phyloP scores from a whole-genome alignment of 352 stramenopile genomes.

The Globisporangium takayamanum region DNA sequence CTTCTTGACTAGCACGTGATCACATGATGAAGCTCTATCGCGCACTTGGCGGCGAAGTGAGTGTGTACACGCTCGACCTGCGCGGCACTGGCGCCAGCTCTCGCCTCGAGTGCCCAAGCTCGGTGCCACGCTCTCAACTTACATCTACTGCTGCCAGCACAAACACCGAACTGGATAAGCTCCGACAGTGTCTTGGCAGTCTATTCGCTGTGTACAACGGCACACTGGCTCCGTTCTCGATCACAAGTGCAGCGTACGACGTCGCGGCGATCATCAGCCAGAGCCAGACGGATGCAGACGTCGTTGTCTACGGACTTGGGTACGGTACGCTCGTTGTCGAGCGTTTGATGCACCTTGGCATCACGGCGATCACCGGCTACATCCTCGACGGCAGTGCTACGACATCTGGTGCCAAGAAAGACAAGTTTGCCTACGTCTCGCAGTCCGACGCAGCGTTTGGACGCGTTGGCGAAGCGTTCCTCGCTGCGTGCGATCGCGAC shows the following conservation, averaged over 20 bases:
- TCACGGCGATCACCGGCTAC: conserved; percentile 46
- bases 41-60: conserved; percentile 25
- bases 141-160: neutral
- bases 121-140: too few species aligned
- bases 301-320: conserved; percentile 62
- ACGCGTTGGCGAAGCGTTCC: conserved; percentile 28
- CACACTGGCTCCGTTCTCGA: conserved; percentile 41
- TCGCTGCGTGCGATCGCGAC: conserved; percentile 38
- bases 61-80: conserved; percentile 51
- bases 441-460: conserved; percentile 33
- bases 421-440: conserved; percentile 12
- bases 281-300: conserved; percentile 22
- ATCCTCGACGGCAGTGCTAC: conserved; percentile 44
- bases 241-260: conserved; percentile 56
- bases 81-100: conserved; percentile 31
- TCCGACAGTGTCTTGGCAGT: neutral
- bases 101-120: conserved; percentile 1
- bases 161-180: neutral
- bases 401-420: conserved; percentile 15
- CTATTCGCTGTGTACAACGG: neutral
- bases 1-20: conserved; percentile 14
- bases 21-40: conserved; percentile 39
- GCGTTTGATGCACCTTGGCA: conserved; percentile 41
- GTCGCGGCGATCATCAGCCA: conserved; percentile 48
- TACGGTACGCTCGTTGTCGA: conserved; percentile 55